Base-by-base conservation (phyloP, 768 basidiomycete species). In the Tylopilus sp. region DNA sequence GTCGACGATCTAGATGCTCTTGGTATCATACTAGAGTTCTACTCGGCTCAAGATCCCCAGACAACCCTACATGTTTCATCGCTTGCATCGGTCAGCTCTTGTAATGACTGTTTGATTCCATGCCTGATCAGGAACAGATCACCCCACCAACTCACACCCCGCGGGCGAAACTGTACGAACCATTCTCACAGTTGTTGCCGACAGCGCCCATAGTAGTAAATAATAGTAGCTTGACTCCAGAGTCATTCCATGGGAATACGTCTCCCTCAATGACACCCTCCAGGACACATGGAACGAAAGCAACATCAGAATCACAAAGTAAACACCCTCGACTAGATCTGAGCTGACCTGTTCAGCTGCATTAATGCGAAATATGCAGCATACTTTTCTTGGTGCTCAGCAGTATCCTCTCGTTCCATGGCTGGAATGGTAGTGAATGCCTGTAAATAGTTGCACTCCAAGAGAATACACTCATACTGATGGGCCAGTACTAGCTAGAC, bases 11-110 rank as follows among this genome's bases (percentile, higher is more conserved):
- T 57, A 91, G 89, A 86, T 55, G 79, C 81, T 4, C 68, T 89
- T 48, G 71, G 74, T 48, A 82, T 89, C 36, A 71, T 91, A 29
- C 72, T 89, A 0, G 87, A 89, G 63, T 89, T 88, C 63, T 91
- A 89, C 66, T 71, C 73, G 16, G 79, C 79, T 1, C 87, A 87
- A 63, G 84, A 86, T 56, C 62, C 72, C 13, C 70, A 75, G 48
- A 67, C 70, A 4, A 75, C 77, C 50, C 74, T 80, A 3, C 79
- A 85, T 64, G 69, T 88, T 31, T 65, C 74, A 25, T 56, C 74
- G 2, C 76, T 88, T 29, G 63, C 72, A 46, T 69, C 71, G 57
- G 85, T 88, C 53, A 54, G 83, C 76, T 26, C n/a, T 19, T 28
- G 43, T 41, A 21, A 50, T 25, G 45, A 43, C 26, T 14, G 14